Percentiles rank a stretch among this genome's conserved stretches.
Evolutionary conservation across 805 yeast genomes (phyloP).

Genomic region (Metschnikowia baotianmanensis): DNA sequence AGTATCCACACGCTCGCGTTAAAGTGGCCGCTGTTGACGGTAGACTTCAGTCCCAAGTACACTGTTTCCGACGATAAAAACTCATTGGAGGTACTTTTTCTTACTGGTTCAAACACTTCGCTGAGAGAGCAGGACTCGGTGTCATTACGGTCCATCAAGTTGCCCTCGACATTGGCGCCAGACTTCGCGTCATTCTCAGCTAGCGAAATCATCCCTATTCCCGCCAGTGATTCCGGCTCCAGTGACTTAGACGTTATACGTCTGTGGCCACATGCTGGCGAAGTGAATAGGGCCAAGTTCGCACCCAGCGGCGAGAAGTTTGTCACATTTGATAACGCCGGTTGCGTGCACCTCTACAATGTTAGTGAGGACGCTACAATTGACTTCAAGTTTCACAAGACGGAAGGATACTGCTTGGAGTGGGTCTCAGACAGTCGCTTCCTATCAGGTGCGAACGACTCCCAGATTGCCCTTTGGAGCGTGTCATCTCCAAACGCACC

Average conservation of each 20-base stretch:
- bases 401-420: constrained; percentile 68
- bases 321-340: constrained; percentile 55
- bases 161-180: constrained; percentile 52
- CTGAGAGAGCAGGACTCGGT: constrained; percentile 42
- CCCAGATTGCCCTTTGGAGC: constrained; percentile 72
- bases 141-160: constrained; percentile 40
- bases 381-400: constrained; percentile 53
- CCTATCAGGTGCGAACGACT: constrained; percentile 65
- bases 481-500: constrained; percentile 45
- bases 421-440: constrained; percentile 56
- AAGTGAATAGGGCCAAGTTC: constrained; percentile 59
- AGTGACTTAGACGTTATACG: constrained; percentile 38
- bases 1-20: constrained; percentile 66
- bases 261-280: constrained; percentile 63
- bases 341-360: constrained; percentile 48
- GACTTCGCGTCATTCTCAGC: constrained; percentile 25
- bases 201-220: constrained; percentile 19
- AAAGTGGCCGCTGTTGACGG: constrained; percentile 68
- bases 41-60: constrained; percentile 62
- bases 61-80: constrained; percentile 26
- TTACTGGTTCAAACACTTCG: constrained; percentile 50
- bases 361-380: constrained; percentile 18
- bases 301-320: constrained; percentile 48
- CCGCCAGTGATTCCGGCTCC: constrained; percentile 26
- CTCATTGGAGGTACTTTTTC: constrained; percentile 36